A percentile compares a stretch with the other conserved stretches of the same genome.
These are phyloP conservation scores for Neofusicoccum kwambonambiense DNA, from an alignment of 2,329 filamentous ascomycete genomes.

Conservation along the genomic window DNA sequence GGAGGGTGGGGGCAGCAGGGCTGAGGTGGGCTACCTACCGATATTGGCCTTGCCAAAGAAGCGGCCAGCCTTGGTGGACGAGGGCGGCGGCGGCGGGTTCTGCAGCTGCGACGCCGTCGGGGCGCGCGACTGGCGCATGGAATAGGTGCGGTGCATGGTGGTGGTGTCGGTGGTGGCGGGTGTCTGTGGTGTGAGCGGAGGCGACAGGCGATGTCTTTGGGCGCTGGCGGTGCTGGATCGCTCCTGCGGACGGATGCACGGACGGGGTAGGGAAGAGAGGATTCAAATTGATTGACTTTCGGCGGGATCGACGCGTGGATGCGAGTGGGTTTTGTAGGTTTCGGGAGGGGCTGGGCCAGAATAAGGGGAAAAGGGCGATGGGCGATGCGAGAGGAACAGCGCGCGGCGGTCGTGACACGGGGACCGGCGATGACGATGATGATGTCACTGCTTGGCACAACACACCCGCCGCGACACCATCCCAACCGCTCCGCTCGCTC, in stretches of 20 bases:
- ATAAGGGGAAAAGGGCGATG: neutral
- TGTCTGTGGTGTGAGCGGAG: neutral
- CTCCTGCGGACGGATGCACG: neutral
- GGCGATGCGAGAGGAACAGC: neutral
- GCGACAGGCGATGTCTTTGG: neutral
- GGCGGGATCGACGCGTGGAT: slow-evolving; percentile 6
- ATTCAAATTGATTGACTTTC: slow-evolving; percentile 11
- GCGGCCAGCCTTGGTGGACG: slow-evolving; percentile 84
- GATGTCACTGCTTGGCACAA: neutral
- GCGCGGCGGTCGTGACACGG: neutral
- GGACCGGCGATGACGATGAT: neutral
- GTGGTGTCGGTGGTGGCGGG: neutral
- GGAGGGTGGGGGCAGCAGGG: neutral
- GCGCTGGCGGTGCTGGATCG: neutral
- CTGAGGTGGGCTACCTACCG: slow-evolving; percentile 58
- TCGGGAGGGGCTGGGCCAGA: neutral
- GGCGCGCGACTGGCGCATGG: slow-evolving; percentile 95
- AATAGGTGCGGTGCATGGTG: slow-evolving; percentile 95
- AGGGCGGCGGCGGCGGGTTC: slow-evolving; percentile 90
- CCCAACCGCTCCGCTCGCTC: neutral
- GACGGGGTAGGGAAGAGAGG: neutral
- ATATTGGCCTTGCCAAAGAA: slow-evolving; percentile 85
- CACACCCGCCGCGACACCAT: neutral
- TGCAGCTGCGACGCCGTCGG: slow-evolving; percentile 88
- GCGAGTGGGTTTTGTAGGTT: slow-evolving; percentile 13